Base-by-base conservation (phyloP, 23 red algal genomes). In the Gracilariopsis chorda region DNA sequence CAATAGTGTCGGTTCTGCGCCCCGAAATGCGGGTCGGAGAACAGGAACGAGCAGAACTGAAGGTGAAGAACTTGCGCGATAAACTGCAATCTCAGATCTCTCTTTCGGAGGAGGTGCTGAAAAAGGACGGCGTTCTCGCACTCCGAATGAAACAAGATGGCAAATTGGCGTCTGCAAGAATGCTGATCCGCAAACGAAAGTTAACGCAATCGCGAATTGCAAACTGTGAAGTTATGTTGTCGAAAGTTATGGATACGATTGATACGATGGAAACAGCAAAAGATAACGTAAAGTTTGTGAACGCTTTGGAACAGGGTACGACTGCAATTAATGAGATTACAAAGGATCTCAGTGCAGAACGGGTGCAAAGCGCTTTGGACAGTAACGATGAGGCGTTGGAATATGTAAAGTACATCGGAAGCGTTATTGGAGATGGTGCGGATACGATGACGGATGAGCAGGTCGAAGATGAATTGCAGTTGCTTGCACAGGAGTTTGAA, bases 51-150 rank as follows among this genome's bases (percentile, higher is more conserved):
- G 85, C 85, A 36, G 65, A 73, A 17, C 51, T 89, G 30, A 89
- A 89, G 78, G 65, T 77, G 14, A 73, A 76, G 32, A 72, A 65
- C 48, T 51, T 89, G 35, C 70, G 69, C 2, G 85, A 89, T 55
- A 77, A 78, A 51, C 72, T 89, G 23, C 5, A 45, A 16, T 51
- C 51, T 48, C 36, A 57, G 27, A 58, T 89, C 7, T 49, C 70
- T 16, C 9, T 40, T 10, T 89, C 69, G 16, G 85, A 89, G 29
- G 51, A 75, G 34, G 65, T 72, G 29, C 25, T 89, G 48, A 67
- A 57, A 37, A 33, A 61, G 48, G 61, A 89, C 51, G 85, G 64
- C 2, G 68, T 45, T 0, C 42, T 61, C 3, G 85, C 85, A 14
- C 39, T 89, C 24, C 43, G 33, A 25, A 58, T 61, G 67, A 55